Evolutionary conservation across 495 filamentous ascomycete genomes (phyloP), one percentile per base, ranked within the genome.

Genomic region (Evansstolkia leycettana): DNA sequence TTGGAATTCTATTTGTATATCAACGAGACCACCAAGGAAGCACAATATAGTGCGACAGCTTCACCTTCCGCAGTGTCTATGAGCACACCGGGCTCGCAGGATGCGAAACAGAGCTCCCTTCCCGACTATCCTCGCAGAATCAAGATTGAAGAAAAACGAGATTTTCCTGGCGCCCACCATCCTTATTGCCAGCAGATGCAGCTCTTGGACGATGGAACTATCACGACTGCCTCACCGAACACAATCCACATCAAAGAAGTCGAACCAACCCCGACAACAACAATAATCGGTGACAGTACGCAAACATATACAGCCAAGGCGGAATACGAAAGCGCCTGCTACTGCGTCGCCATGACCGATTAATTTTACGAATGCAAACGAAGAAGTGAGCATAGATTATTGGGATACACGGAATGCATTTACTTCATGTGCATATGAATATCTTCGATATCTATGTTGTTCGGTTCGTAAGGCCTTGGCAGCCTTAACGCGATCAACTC

Each of bases 1-100:
- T 61, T 95, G 31, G 84, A 93, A 43, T 65, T 78, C 12, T 90
- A 87, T 52, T 75, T 95, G 38, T 95, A 88, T 51, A 62, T 79
- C 36, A 69, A 72, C 31, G 68, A 80, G 43, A 55, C 64, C 2
- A 75, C 68, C 41, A 59, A 60, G 16, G 52, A 52, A 18, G 41
- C 32, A n/a, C 34, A 32, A 11, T 45, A 37, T 31, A 65, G 59
- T 38, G 50, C 53, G 11, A 54, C 43, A 29, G 36, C 45, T 25
- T 45, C 41, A 15, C 37, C 38, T 14, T 42, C 41, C 11, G 39
- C 35, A 10, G 23, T 32, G 37, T 17, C 57, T 12, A 39, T 51
- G 9, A 40, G 30, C 11, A 51, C 52, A 27, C 46, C 47, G 13
- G 36, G 32, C 29, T 36, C 44, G 7, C 12, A 42, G 8, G 25